Conservation (phyloP, 176 grass and related monocot genomes). For the Panicum miliaceum region DNA sequence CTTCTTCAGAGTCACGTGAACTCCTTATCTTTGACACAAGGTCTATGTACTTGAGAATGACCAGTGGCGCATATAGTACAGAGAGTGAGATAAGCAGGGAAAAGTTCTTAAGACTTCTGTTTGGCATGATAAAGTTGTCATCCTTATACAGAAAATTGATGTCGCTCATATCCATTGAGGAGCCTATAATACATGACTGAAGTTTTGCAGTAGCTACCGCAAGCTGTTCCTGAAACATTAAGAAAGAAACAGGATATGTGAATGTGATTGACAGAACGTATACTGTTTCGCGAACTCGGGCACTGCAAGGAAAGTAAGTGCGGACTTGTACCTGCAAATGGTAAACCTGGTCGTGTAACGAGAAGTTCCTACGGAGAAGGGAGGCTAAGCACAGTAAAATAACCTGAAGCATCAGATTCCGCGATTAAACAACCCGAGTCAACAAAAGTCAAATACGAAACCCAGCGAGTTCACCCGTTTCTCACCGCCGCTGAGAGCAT, state of each 20-base stretch:
- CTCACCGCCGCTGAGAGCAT: slow-evolving; percentile 35
- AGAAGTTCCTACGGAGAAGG: slow-evolving; percentile 66
- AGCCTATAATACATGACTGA: slow-evolving; percentile 47
- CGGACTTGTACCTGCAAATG: slow-evolving; percentile 48
- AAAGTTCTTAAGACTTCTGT: slow-evolving; percentile 53
- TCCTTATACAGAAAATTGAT: slow-evolving; percentile 22
- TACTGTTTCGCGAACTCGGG: background rate
- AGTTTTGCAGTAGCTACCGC: slow-evolving; percentile 46
- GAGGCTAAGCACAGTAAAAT: slow-evolving; percentile 51
- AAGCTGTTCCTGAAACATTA: slow-evolving; percentile 55
- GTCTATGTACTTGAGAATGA: slow-evolving; percentile 61
- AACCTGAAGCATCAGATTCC: slow-evolving; percentile 43
- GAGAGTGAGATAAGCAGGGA: slow-evolving; percentile 57
- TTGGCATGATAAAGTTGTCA: slow-evolving; percentile 13
- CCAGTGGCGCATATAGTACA: slow-evolving; percentile 42
- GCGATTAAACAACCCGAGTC: slow-evolving; percentile 18
- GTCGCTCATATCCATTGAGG: slow-evolving; percentile 26
- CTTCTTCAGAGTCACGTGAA: slow-evolving; percentile 50
- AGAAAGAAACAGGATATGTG: background rate
- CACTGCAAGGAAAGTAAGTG: background rate
- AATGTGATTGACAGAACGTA: background rate
- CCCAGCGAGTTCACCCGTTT: background rate
- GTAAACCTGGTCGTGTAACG: slow-evolving; percentile 55
- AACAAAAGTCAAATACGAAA: slow-evolving; percentile 44
- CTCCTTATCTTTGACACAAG: slow-evolving; percentile 52